Percentiles rank a stretch among this genome's conserved stretches.
Conservation (phyloP, 164 flowering plant species). For the Vitis amurensis region DNA sequence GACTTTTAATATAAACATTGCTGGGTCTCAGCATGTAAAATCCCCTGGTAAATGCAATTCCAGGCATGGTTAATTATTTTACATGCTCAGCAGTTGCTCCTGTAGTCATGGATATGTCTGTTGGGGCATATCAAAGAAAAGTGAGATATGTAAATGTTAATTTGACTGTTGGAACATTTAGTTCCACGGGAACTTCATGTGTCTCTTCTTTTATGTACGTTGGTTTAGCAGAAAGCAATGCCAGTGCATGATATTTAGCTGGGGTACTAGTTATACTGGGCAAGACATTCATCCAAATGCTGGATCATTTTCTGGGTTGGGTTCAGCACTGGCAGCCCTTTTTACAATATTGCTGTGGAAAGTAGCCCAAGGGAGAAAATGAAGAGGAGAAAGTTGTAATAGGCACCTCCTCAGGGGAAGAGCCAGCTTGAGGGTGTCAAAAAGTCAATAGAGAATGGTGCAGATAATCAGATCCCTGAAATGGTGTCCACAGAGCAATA, state of each 20-base stretch:
- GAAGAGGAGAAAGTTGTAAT: no score
- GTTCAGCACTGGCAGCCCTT: no score
- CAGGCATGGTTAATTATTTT: background rate
- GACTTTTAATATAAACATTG: background rate
- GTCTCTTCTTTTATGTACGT: background rate
- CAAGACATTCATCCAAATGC: background rate
- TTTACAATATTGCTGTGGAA: background rate
- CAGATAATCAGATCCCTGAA: no score
- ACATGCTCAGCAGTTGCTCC: background rate
- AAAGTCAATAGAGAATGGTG: no score
- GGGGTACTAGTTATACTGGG: background rate
- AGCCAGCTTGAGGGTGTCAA: no score
- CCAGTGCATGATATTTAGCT: background rate
- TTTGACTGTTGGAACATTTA: background rate
- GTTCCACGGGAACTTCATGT: background rate
- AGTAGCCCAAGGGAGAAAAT: background rate
- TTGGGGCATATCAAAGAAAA: background rate
- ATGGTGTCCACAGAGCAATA: no score
- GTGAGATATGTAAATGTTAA: background rate
- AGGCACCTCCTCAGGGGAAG: no score
- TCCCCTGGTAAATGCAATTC: background rate
- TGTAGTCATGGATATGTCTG: background rate
- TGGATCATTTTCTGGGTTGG: background rate
- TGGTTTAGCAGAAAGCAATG: background rate
- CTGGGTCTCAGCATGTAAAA: background rate